phyloP scores from a whole-genome alignment of 2,329 filamentous ascomycete species.

The Colletotrichum somersetense region DNA sequence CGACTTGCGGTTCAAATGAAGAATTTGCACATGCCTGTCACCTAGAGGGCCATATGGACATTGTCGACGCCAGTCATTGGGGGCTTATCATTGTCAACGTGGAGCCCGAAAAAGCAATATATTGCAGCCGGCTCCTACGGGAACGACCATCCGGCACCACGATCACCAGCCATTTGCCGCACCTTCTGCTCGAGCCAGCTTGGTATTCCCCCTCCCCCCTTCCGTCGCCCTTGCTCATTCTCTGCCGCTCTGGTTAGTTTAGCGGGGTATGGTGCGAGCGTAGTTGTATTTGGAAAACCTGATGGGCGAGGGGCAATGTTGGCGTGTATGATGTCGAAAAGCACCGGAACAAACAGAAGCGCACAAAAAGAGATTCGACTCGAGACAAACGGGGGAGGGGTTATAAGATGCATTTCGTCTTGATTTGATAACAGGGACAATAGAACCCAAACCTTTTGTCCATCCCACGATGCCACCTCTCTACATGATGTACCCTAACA shows the following conservation, averaged over 20 bases:
- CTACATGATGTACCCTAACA: not conserved
- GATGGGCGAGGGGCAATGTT: not conserved
- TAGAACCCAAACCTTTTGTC: not conserved
- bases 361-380: not conserved
- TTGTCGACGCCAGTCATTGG: conserved; percentile 6
- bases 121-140: conserved; percentile 26
- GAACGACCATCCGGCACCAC: conserved; percentile 20
- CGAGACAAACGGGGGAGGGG: not conserved
- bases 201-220: not conserved
- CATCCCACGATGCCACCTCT: not conserved
- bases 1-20: conserved; percentile 21
- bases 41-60: not conserved
- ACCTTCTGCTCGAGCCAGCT: conserved; percentile 21
- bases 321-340: conserved; percentile 7
- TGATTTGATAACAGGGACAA: not conserved
- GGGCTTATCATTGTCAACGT: conserved; percentile 17
- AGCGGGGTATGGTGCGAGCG: conserved; percentile 24
- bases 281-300: conserved; percentile 11
- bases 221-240: not conserved
- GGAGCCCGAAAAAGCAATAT: conserved; percentile 37
- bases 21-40: conserved; percentile 30
- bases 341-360: not conserved
- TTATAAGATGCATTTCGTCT: not conserved
- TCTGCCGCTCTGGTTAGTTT: conserved; percentile 2
- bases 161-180: conserved; percentile 36